Evolutionary conservation across 345 rosid genomes (phyloP).

Genomic region (Pistacia vera): DNA sequence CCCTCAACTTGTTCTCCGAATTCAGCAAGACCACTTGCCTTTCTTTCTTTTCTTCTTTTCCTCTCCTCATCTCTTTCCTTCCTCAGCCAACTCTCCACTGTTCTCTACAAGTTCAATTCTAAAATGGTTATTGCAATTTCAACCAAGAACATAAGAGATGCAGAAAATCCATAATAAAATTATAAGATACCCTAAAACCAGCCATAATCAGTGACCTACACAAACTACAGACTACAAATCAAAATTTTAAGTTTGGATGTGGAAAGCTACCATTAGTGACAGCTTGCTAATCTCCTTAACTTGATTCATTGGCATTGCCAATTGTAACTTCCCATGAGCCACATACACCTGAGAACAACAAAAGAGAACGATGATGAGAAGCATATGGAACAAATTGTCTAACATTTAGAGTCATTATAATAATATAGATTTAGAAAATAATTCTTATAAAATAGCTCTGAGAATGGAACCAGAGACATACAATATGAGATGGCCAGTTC

Average conservation of each 20-base stretch:
- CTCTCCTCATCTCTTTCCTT: slow-evolving; percentile 88
- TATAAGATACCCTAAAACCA: neutral
- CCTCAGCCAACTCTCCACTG: slow-evolving; percentile 89
- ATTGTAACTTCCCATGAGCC: slow-evolving; percentile 78
- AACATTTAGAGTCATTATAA: neutral
- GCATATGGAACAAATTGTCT: neutral
- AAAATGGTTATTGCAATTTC: neutral
- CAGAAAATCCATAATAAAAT: neutral
- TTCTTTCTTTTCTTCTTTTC: slow-evolving; percentile 69
- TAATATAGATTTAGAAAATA: neutral
- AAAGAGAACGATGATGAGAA: neutral
- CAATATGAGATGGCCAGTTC: slow-evolving; percentile 90
- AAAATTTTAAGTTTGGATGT: slow-evolving; percentile 3
- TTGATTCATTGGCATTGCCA: slow-evolving; percentile 73
- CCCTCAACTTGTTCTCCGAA: slow-evolving; percentile 57
- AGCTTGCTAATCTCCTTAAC: slow-evolving; percentile 73
- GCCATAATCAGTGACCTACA: neutral
- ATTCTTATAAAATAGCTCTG: too few species aligned
- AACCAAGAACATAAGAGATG: neutral
- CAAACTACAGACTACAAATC: neutral
- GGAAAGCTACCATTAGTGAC: slow-evolving; percentile 69
- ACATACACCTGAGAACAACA: slow-evolving; percentile 57
- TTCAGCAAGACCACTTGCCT: slow-evolving; percentile 67
- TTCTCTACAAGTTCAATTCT: slow-evolving; percentile 48
- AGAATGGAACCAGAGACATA: slow-evolving; percentile 30